Conservation (phyloP, 2,329 filamentous ascomycete species). For the Phoma sp. region DNA sequence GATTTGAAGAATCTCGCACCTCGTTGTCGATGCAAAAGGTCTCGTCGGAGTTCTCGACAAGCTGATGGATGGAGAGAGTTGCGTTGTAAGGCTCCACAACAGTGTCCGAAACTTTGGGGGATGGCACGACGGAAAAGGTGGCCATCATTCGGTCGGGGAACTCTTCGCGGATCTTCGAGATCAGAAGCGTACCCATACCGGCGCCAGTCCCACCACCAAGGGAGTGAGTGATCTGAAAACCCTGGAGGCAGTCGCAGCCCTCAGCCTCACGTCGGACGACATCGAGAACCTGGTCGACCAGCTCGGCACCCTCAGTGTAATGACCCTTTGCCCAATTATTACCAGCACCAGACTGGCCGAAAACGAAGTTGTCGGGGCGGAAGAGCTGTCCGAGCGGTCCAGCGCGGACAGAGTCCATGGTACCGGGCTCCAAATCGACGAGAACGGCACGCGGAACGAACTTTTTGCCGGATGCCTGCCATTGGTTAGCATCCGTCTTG, state of each 20-base stretch:
- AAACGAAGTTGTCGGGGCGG: constrained; percentile 99
- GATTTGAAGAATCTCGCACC: no score
- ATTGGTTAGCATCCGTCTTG: constrained; percentile 30
- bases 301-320: constrained; percentile 99
- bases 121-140: constrained; percentile 98
- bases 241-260: constrained; percentile 98
- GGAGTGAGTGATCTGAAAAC: constrained; percentile 99
- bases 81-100: constrained; percentile 99
- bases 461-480: constrained; percentile 93
- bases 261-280: constrained; percentile 99
- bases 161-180: constrained; percentile 99
- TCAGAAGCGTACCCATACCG: constrained; percentile 99
- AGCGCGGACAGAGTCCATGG: constrained; percentile 98
- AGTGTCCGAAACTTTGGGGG: constrained; percentile 99
- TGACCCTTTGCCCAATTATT: constrained; percentile 99
- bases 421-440: constrained; percentile 98
- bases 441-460: constrained; percentile 99
- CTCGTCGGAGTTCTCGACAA: constrained; percentile 99
- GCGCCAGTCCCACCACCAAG: constrained; percentile 99
- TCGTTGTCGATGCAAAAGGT: constrained; percentile 99
- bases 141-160: constrained; percentile 99
- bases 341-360: constrained; percentile 98
- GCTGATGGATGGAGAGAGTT: constrained; percentile 97
- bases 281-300: constrained; percentile 97
- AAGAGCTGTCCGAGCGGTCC: constrained; percentile 99